Evolutionary conservation across 1,284 basidiomycete genomes (phyloP), one percentile per base, ranked within the genome.

Genomic region (Boletus mariae): DNA sequence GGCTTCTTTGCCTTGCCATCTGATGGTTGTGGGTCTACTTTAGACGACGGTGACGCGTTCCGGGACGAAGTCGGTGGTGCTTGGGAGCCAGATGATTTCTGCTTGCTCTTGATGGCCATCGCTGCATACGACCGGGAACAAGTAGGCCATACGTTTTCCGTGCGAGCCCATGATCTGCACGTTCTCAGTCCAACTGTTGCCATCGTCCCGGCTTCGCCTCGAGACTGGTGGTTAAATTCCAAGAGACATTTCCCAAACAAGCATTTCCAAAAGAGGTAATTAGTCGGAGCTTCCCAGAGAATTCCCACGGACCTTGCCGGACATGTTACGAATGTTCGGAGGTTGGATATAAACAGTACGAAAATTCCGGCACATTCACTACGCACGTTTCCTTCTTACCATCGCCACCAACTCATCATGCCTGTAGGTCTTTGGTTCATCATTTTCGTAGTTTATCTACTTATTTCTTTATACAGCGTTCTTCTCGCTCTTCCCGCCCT

Each of bases 401-500:
- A 61, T 60, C 55, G 61, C 59, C 62, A 64, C 23, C 29, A 7
- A 29, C 42, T 65, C 56, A 69, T 54, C 61, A 88, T 88, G 86
- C 72, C 85, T 75, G 85, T 87, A 70, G 70, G 85, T 73, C n/a
- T 38, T 15, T 15, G 20, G 40, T 35, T 35, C 45, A 13, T 12
- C 15, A 43, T 60, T 13, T 25, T 20, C 28, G 6, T 41, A 13
- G 13, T 23, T 57, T 7, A 50, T 31, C 59, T 13, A 51, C 25
- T 20, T 23, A 5, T 26, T 29, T 44, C 9, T 25, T 15, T 17
- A 4, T 20, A 11, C 28, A 85, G 83, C 84, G 84, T 67, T 78
- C 79, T 70, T 83, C 82, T 52, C 82, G 81, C 61, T 74, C 75
- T 55, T 81, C 84, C 51, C 79, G 80, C 54, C 83, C 83, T 29